Percentiles rank a stretch among this genome's conserved stretches.
Evolutionary conservation across 2,329 filamentous ascomycete species (phyloP).

Genomic region (Tetracladium maxilliforme): DNA sequence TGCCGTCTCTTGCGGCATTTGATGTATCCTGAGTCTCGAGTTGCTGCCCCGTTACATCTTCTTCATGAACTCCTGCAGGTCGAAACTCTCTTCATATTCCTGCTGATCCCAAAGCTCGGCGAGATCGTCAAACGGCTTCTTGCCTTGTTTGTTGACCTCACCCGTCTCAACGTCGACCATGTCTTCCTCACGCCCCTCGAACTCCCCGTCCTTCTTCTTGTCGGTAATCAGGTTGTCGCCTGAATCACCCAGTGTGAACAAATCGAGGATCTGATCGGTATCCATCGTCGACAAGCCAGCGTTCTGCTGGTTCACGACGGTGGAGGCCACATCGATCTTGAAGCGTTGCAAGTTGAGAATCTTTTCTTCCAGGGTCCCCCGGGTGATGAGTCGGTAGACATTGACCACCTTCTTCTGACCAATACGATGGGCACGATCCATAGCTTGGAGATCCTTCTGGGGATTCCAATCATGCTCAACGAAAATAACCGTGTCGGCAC

Average conservation of each 20-base stretch:
- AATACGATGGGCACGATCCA: conserved; percentile 96
- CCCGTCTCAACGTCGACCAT: conserved; percentile 93
- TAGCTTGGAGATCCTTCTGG: conserved; percentile 94
- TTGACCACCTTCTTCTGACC: conserved; percentile 99
- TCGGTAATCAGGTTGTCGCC: conserved; percentile 51
- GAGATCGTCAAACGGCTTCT: conserved; percentile 93
- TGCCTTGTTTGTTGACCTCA: conserved; percentile 84
- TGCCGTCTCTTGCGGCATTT: too few species aligned
- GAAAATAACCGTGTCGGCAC: conserved; percentile 96
- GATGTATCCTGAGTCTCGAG: too few species aligned
- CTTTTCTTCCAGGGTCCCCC: conserved; percentile 95
- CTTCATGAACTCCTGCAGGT: conserved; percentile 87
- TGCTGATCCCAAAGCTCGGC: conserved; percentile 95
- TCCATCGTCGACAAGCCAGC: conserved; percentile 87
- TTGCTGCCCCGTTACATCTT: too few species aligned
- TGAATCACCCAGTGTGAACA: conserved; percentile 81
- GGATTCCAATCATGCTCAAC: conserved; percentile 99
- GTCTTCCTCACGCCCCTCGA: conserved; percentile 57
- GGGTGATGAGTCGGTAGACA: conserved; percentile 90
- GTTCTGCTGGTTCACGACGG: conserved; percentile 98
- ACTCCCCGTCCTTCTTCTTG: conserved; percentile 37
- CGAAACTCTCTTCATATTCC: conserved; percentile 97
- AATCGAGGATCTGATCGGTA: conserved; percentile 91
- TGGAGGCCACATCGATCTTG: conserved; percentile 97
- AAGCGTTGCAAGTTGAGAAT: conserved; percentile 94